Evolutionary conservation across 1,284 basidiomycete species (phyloP), one percentile per base, ranked within the genome.

Genomic region (Coniferiporia weirii): DNA sequence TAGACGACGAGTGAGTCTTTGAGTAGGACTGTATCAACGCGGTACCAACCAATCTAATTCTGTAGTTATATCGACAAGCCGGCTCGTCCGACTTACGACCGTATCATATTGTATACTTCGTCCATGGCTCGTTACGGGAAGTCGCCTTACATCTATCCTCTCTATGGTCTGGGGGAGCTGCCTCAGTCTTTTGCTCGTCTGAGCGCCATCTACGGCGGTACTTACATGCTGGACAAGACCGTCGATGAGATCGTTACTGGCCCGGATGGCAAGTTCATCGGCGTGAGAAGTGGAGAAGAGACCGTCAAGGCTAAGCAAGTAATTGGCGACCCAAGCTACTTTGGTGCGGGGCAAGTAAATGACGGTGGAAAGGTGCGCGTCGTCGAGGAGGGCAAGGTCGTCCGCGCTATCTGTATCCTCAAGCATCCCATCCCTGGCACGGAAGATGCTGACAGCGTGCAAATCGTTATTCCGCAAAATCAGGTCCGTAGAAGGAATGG

Each of bases 111-210:
- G 62, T 99, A 99, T 79, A 98, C 95, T 15, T 90, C 92, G 7
- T 99, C 96, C 19, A 98, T 99, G 93, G 95, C 97, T 34, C 92
- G 97, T 57, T 99, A 98, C 75, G 97, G 97, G 68, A 99, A 99
- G 76, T 99, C 97, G 17, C 97, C 97, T 3, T 99, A 99, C 81
- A 98, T 99, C 73, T 99, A 99, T 79, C 97, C 97, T 13, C 84
- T 98, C 56, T 99, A 99, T 75, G 97, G 97, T 65, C 90, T 99
- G 54, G 97, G 97, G 67, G 97, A 99, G 75, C 89, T 99, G 53
- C 97, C 97, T 19, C 97, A 99, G 72, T 94, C 96, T 2, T 99
- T 99, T 70, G 97, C 97, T 15, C 94, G 97, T 71, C 82, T 98
- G 60, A 95, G 92, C 65, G 97, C 97, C 67, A 98, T 99, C 72